A percentile compares a stretch with the other conserved stretches of the same genome.
Conservation (phyloP, 148 eudicot genomes). For the Arctostaphylos glauca region DNA sequence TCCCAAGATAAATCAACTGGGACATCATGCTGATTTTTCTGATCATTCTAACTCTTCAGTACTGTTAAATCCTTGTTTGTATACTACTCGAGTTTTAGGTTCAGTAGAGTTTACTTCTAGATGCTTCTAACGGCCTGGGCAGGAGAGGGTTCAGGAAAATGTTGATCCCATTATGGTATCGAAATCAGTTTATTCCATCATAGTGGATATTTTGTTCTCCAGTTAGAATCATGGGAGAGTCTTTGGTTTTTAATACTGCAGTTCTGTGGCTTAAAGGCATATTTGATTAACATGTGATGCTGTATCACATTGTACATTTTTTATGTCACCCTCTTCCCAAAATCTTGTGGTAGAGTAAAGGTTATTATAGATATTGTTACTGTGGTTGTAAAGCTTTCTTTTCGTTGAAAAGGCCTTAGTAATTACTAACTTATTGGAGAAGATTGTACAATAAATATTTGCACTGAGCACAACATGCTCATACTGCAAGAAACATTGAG, state of each 20-base stretch:
- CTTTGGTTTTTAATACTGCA: background rate
- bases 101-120: background rate
- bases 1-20: slow-evolving; percentile 10
- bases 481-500: background rate
- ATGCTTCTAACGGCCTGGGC: background rate
- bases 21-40: background rate
- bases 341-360: background rate
- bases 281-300: background rate
- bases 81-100: background rate
- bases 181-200: background rate
- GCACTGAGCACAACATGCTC: background rate
- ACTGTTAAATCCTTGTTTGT: background rate
- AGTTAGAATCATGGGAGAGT: background rate
- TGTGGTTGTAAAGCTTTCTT: background rate
- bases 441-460: background rate
- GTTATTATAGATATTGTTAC: background rate
- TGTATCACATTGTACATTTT: slow-evolving; percentile 6
- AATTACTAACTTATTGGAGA: background rate
- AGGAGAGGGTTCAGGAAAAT: background rate
- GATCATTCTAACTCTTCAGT: background rate
- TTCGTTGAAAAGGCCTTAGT: background rate
- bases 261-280: background rate
- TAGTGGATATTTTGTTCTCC: background rate
- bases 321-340: background rate
- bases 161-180: background rate